These are phyloP conservation scores for Neurospora crassa DNA, from an alignment of 2,329 filamentous ascomycete genomes.

Conservation along the genomic window DNA sequence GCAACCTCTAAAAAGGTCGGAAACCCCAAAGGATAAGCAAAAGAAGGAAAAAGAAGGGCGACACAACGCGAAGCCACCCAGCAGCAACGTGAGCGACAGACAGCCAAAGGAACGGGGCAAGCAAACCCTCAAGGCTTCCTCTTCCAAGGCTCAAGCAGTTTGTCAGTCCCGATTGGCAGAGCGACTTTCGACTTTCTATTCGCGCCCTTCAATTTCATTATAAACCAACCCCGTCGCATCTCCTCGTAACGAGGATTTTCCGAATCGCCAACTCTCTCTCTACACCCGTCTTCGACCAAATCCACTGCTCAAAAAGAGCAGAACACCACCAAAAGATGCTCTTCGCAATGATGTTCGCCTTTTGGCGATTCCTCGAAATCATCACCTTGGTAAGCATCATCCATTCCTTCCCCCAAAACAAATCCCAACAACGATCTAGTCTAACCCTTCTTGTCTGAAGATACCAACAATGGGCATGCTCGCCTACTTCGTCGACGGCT, in stretches of 20 bases:
- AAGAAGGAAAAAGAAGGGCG: not conserved
- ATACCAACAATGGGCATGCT: conserved; percentile 59
- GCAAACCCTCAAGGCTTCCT: not conserved
- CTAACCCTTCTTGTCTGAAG: conserved; percentile 15
- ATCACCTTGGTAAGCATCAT: conserved; percentile 44
- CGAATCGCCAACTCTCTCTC: not conserved
- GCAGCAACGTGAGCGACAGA: not conserved
- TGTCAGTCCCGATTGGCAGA: not conserved
- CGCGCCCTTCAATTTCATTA: not conserved
- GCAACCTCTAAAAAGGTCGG: not conserved
- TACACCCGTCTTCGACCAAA: not conserved
- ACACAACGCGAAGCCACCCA: not conserved
- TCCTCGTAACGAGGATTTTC: not conserved
- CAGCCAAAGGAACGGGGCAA: not conserved
- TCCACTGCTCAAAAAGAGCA: not conserved
- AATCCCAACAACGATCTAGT: conserved; percentile 19
- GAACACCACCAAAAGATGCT: conserved; percentile 38
- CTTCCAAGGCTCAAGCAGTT: not conserved
- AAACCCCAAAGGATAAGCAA: not conserved
- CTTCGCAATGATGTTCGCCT: conserved; percentile 54
- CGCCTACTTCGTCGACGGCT: conserved; percentile 55
- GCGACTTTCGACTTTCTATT: not conserved
- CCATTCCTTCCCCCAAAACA: no score
- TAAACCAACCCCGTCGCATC: not conserved
- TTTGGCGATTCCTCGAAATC: conserved; percentile 53